Evolutionary conservation across 2,329 filamentous ascomycete genomes (phyloP).

Genomic region (Leptosphaerulina australis): DNA sequence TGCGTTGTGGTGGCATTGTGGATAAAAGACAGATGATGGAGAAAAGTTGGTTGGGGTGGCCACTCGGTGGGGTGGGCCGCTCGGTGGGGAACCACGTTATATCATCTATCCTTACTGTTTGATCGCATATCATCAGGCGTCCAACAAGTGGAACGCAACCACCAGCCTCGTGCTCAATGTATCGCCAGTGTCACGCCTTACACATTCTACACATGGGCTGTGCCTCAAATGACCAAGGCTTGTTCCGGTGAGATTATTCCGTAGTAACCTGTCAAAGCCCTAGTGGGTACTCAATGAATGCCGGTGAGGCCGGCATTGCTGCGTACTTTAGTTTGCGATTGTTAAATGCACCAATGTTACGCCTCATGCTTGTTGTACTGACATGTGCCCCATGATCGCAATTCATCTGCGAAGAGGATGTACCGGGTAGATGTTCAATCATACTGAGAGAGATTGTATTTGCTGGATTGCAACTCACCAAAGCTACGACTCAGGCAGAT

Average conservation of each 20-base stretch:
- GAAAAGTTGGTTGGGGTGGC: no score
- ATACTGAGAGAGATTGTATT: no score
- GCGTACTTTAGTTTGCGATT: not conserved
- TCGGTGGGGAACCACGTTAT: no score
- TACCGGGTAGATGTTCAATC: no score
- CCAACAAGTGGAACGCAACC: not conserved
- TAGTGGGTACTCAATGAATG: not conserved
- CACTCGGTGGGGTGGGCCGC: no score
- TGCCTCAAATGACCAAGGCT: constrained; percentile 4
- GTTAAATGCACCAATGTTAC: not conserved
- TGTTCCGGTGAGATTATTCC: not conserved
- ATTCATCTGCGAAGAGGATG: no score
- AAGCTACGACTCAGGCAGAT: no score
- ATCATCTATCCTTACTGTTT: not conserved
- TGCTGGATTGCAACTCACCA: no score
- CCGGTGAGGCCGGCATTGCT: not conserved
- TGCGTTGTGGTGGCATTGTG: no score
- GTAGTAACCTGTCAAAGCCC: not conserved
- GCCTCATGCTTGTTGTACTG: not conserved
- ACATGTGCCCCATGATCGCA: not conserved
- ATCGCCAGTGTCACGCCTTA: not conserved
- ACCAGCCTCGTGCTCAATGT: constrained; percentile 2
- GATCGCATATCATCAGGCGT: not conserved
- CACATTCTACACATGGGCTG: not conserved
- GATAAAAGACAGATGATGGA: no score